Percentiles rank a stretch among this genome's conserved stretches.
Evolutionary conservation across 352 stramenopile species (phyloP).

Genomic region (Ochromonadaceae sp.): DNA sequence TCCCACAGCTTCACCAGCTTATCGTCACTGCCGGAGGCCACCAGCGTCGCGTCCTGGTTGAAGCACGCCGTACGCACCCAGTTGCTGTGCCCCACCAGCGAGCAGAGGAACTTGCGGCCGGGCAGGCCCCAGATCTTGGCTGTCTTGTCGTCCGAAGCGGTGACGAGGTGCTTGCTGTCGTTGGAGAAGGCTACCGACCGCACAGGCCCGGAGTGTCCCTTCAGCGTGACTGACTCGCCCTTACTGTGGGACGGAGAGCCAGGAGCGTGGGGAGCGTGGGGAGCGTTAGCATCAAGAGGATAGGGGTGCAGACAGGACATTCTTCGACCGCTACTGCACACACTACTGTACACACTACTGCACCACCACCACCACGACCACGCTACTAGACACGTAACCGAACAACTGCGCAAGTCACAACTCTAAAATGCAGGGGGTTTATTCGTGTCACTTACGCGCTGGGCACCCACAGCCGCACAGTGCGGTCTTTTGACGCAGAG

Average conservation of each 20-base stretch:
- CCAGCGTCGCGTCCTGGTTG: constrained; percentile 45
- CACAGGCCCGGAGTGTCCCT: constrained; percentile 39
- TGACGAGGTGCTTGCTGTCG: constrained; percentile 56
- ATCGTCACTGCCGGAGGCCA: constrained; percentile 64
- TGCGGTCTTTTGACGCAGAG: constrained; percentile 68
- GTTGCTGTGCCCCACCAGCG: constrained; percentile 63
- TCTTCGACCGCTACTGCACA: too few relatives aligned
- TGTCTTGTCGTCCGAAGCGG: constrained; percentile 73
- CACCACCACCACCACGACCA: not conserved
- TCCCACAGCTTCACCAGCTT: constrained; percentile 80
- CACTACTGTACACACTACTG: constrained; percentile 19
- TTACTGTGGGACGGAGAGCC: too few relatives aligned
- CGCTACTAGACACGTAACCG: not conserved
- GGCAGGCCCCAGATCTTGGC: constrained; percentile 60
- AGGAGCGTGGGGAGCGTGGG: too few relatives aligned
- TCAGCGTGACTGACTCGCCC: constrained; percentile 28
- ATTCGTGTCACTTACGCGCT: constrained; percentile 34
- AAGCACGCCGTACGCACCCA: constrained; percentile 70
- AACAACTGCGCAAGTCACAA: not conserved
- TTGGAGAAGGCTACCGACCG: constrained; percentile 61
- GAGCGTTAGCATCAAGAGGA: too few relatives aligned
- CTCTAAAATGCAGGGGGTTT: not conserved
- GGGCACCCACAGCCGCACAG: constrained; percentile 67
- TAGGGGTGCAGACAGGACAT: too few relatives aligned
- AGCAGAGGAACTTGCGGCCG: constrained; percentile 58